Evolutionary conservation across 441 rosid genomes (phyloP).

Genomic region (Euphorbia celastroides): DNA sequence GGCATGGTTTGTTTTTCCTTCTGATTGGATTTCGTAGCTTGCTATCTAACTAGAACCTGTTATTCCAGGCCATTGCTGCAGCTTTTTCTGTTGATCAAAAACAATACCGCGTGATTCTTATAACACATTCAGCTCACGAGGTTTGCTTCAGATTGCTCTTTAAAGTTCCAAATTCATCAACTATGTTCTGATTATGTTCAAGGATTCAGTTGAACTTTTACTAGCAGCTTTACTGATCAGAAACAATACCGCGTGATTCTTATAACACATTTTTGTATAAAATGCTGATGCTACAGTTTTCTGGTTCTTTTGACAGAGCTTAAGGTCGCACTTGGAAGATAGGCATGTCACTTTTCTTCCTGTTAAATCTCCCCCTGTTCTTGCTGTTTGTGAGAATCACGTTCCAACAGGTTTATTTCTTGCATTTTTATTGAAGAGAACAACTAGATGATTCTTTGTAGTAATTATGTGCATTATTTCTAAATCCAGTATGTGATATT

Average conservation of each 20-base stretch:
- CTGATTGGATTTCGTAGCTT: neutral
- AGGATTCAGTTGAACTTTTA: neutral
- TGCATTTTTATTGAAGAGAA: neutral
- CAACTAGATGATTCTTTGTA: neutral
- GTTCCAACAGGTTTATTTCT: conserved; percentile 30
- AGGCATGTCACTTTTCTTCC: conserved; percentile 37
- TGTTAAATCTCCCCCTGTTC: conserved; percentile 62
- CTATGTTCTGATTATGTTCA: neutral
- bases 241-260: neutral
- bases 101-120: conserved; percentile 46
- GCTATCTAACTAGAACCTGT: neutral
- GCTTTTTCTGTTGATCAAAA: conserved; percentile 62
- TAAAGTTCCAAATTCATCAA: neutral
- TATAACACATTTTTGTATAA: neutral
- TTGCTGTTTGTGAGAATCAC: conserved; percentile 30
- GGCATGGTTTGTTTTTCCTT: neutral
- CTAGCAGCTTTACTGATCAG: neutral
- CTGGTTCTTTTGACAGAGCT: conserved; percentile 35
- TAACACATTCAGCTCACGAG: conserved; percentile 77
- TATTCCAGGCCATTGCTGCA: conserved; percentile 67
- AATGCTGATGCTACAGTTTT: neutral
- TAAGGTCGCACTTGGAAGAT: conserved; percentile 46
- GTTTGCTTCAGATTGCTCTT: conserved; percentile 27
- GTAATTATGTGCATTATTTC: neutral
- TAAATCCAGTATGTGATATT: conserved; percentile 3